Percentiles rank a stretch among this genome's conserved stretches.
These are phyloP conservation scores for Komagataella ulmi DNA, from an alignment of 805 yeast species.

Conservation along the genomic window DNA sequence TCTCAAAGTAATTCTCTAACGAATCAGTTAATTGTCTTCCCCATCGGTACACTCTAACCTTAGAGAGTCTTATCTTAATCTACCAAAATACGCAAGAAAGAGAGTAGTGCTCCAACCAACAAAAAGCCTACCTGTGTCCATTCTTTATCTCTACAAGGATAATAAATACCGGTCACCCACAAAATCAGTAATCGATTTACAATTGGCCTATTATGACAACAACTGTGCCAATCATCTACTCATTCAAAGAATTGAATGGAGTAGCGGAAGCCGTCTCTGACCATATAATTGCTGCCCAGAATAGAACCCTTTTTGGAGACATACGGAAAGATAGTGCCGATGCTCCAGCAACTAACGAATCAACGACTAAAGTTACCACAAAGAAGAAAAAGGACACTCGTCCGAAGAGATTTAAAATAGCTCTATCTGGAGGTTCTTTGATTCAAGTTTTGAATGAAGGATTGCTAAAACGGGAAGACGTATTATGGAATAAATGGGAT, in stretches of 20 bases:
- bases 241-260: conserved; percentile 79
- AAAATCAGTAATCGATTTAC: not conserved
- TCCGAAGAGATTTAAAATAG: conserved; percentile 74
- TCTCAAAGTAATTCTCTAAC: not conserved
- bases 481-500: conserved; percentile 92
- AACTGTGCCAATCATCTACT: conserved; percentile 85
- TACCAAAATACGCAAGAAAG: not conserved
- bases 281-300: conserved; percentile 83
- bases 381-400: conserved; percentile 36
- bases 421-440: conserved; percentile 87
- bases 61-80: not conserved
- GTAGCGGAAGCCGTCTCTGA: conserved; percentile 97
- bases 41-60: not conserved
- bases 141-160: not conserved
- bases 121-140: not conserved
- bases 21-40: not conserved
- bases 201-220: conserved; percentile 50
- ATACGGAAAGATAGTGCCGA: conserved; percentile 8
- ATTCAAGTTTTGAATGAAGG: conserved; percentile 83
- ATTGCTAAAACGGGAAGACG: conserved; percentile 48
- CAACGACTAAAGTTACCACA: not conserved
- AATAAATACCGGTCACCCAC: not conserved
- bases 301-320: conserved; percentile 37
- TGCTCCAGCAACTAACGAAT: not conserved
- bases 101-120: not conserved